Base-by-base conservation (phyloP, 169 alveolate genomes). In the Eimeria mitis region DNA sequence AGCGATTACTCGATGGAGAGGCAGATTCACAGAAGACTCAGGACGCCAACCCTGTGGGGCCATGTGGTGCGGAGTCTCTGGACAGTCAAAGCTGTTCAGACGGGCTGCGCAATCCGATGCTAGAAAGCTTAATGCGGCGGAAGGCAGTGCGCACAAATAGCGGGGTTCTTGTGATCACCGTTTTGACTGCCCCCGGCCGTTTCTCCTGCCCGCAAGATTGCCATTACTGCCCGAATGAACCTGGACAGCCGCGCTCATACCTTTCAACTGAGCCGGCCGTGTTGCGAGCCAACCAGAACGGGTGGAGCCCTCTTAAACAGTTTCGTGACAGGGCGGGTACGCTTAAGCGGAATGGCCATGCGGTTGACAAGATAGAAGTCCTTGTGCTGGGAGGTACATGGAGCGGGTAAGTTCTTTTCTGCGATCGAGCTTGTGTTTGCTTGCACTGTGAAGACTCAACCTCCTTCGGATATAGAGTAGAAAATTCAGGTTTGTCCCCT, bases 241-340 rank as follows among this genome's bases (percentile, higher is more conserved):
- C 99, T 0, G 99, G 99, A 23, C 99, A 99, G 94, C 99, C 99
- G 28, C 97, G 99, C 42, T 97, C 99, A 70, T 99, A 99, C 95
- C 97, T 99, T 54, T 98, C 99, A n/a, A 99, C 99, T 2, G 99
- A 99, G 95, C 99, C 99, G 13, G 99, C 99, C 5, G 99, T 99
- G 56, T 97, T 98, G 84, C 97, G 99, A 40, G 99, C 99, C 6
- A 99, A 99, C 89, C 99, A 99, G 95, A 98, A 98, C 94, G 98
- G 97, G 71, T 99, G 98, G 95, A 99, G 98, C 78, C 98, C 99
- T 25, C 98, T 97, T 34, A 92, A 96, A 63, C 99, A 99, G 96
- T 99, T 99, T 89, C 97, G 97, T 83, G 99, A 99, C 97, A 61
- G 99, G 59, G 99, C 99, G 1, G 97, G 96, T 68, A 99, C 99